These are phyloP conservation scores for Paralagenidium karlingii DNA, from an alignment of 352 stramenopile genomes.

Conservation along the genomic window DNA sequence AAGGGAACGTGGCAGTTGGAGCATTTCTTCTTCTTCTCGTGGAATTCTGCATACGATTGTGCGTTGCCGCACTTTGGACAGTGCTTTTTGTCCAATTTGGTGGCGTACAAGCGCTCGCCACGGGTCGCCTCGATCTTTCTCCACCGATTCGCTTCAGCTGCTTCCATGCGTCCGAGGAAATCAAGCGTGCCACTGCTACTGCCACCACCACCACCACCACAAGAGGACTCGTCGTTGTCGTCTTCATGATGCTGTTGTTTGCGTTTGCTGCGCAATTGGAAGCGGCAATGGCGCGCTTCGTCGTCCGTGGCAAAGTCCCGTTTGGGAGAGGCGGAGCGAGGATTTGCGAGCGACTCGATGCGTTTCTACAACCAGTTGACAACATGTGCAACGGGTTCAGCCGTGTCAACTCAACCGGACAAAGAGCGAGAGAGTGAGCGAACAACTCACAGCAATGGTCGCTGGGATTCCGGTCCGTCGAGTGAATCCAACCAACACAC, in stretches of 20 bases:
- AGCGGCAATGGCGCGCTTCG: conserved; percentile 61
- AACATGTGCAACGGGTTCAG: no score
- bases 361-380: conserved; percentile 58
- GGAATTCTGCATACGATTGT: conserved; percentile 74
- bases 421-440: no score
- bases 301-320: conserved; percentile 60
- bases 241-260: conserved; percentile 7
- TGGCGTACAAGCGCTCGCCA: not conserved
- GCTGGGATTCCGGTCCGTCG: no score
- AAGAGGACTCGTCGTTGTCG: conserved; percentile 11
- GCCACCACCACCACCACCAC: conserved; percentile 17
- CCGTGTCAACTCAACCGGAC: no score
- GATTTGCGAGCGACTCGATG: conserved; percentile 41
- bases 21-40: conserved; percentile 80
- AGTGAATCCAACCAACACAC: no score
- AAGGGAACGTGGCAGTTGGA: conserved; percentile 71
- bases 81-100: conserved; percentile 54
- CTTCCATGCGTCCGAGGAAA: conserved; percentile 71
- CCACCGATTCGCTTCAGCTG: conserved; percentile 57
- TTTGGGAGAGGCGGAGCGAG: conserved; percentile 17
- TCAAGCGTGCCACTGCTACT: conserved; percentile 11
- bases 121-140: conserved; percentile 16
- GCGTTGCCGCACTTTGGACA: conserved; percentile 51
- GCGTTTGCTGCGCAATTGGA: conserved; percentile 21
- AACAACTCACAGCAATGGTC: no score